Conservation (phyloP, 306 rosid species). For the Rosa multiflora region DNA sequence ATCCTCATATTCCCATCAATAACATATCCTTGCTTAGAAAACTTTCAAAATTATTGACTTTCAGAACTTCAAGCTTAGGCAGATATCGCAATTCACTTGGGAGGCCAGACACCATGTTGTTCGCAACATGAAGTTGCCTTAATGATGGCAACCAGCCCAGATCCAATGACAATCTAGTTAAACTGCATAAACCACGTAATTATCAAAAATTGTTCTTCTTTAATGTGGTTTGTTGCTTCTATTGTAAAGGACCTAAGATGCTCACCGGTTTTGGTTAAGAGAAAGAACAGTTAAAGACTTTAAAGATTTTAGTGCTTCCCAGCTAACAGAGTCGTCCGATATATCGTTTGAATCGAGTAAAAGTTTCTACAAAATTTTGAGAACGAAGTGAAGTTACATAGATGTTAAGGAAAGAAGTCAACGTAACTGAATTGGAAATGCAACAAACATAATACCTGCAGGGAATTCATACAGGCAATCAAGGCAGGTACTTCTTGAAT, state of each 20-base stretch:
- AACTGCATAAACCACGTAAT: conserved; percentile 39
- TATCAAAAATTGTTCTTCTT: not conserved
- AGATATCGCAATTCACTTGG: conserved; percentile 67
- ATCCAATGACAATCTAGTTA: conserved; percentile 60
- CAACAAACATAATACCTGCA: conserved; percentile 48
- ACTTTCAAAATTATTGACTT: conserved; percentile 40
- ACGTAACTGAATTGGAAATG: conserved; percentile 15
- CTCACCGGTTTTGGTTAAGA: conserved; percentile 80
- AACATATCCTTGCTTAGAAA: not conserved
- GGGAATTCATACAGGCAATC: conserved; percentile 47
- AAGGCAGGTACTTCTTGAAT: conserved; percentile 52
- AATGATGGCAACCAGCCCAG: conserved; percentile 65
- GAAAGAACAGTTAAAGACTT: conserved; percentile 59
- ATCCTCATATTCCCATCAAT: not conserved
- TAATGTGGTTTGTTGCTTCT: not conserved
- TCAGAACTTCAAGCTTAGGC: conserved; percentile 66
- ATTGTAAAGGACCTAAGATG: conserved; percentile 17
- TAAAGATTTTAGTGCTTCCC: conserved; percentile 66
- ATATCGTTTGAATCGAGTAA: conserved; percentile 55
- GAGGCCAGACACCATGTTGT: conserved; percentile 64
- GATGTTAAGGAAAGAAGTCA: not conserved
- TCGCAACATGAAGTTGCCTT: conserved; percentile 62
- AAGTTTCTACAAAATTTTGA: conserved; percentile 56
- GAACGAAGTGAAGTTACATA: conserved; percentile 18
- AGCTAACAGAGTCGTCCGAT: conserved; percentile 51